A percentile compares a stretch with the other conserved stretches of the same genome.
Evolutionary conservation across 2,329 filamentous ascomycete species (phyloP).

Genomic region (Arthrobotrys sinensis): DNA sequence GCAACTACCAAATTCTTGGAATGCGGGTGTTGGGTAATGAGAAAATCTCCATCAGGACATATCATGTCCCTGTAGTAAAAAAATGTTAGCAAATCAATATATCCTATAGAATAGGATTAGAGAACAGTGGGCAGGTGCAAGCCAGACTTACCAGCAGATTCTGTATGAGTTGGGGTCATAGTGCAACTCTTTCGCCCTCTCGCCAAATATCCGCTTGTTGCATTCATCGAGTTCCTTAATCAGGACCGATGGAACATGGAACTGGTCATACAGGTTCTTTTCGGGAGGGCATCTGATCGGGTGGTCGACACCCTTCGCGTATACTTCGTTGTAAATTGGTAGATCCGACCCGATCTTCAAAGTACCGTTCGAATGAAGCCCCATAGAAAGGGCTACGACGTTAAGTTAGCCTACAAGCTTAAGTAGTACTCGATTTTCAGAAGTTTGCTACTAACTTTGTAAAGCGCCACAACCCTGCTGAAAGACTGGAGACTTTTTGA

Average conservation of each 20-base stretch:
- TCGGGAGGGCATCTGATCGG: constrained; percentile 5
- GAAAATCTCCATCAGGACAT: constrained; percentile 70
- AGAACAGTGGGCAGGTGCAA: no score
- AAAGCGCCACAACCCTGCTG: constrained; percentile 66
- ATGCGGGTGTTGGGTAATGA: constrained; percentile 73
- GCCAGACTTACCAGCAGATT: constrained; percentile 63
- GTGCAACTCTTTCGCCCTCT: neutral
- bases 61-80: constrained; percentile 65
- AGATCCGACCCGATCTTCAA: constrained; percentile 18
- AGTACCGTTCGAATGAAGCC: constrained; percentile 8
- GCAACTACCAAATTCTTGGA: constrained; percentile 74
- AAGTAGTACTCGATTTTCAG: neutral
- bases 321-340: constrained; percentile 13
- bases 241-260: neutral
- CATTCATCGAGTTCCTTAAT: constrained; percentile 20
- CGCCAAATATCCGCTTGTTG: constrained; percentile 9
- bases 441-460: neutral
- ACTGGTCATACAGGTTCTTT: neutral
- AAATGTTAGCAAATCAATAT: neutral
- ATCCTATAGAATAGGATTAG: constrained; percentile 63
- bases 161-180: constrained; percentile 2
- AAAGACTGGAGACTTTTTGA: constrained; percentile 73
- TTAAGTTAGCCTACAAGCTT: neutral
- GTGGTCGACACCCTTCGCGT: neutral
- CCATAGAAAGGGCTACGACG: constrained; percentile 11